phyloP scores from a whole-genome alignment of 805 yeast species.

The Saccharomycopsis capsularis region DNA sequence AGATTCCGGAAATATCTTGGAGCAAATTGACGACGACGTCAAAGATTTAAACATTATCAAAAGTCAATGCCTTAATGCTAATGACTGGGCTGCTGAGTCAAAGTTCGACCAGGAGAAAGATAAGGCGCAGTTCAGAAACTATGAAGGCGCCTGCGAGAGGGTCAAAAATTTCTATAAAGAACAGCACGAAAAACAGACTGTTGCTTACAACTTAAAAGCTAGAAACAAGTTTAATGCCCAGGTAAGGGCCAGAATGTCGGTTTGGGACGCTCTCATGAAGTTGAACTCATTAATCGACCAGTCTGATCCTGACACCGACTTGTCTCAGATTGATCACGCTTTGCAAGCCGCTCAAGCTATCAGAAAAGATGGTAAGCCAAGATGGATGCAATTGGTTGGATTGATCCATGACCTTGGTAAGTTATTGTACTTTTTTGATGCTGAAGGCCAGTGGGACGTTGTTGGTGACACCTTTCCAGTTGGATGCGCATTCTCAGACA shows the following conservation, averaged over 20 bases:
- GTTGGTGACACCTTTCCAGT: constrained; percentile 76
- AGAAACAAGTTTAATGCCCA: constrained; percentile 61
- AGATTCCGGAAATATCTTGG: constrained; percentile 12
- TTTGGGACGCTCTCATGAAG: constrained; percentile 63
- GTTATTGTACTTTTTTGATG: constrained; percentile 61
- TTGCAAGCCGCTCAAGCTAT: constrained; percentile 71
- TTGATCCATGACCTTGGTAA: constrained; percentile 66
- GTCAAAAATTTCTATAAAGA: constrained; percentile 60
- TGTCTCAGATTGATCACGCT: constrained; percentile 70
- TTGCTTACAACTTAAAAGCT: constrained; percentile 65
- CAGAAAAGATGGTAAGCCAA: constrained; percentile 55
- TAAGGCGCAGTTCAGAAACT: constrained; percentile 47
- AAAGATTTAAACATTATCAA: constrained; percentile 15
- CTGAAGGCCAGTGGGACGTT: constrained; percentile 76
- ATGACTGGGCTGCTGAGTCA: constrained; percentile 7
- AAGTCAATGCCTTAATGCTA: constrained; percentile 2
- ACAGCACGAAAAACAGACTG: constrained; percentile 64
- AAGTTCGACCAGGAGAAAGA: constrained; percentile 27
- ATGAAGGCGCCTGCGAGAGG: constrained; percentile 60
- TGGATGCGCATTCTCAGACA: constrained; percentile 55
- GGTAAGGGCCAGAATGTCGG: constrained; percentile 56
- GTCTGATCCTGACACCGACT: constrained; percentile 67
- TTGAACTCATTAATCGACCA: constrained; percentile 59
- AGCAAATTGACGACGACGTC: constrained; percentile 17
- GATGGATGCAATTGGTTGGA: constrained; percentile 73